phyloP scores from a whole-genome alignment of 1,284 basidiomycete species.

The Schizophyllum commune region DNA sequence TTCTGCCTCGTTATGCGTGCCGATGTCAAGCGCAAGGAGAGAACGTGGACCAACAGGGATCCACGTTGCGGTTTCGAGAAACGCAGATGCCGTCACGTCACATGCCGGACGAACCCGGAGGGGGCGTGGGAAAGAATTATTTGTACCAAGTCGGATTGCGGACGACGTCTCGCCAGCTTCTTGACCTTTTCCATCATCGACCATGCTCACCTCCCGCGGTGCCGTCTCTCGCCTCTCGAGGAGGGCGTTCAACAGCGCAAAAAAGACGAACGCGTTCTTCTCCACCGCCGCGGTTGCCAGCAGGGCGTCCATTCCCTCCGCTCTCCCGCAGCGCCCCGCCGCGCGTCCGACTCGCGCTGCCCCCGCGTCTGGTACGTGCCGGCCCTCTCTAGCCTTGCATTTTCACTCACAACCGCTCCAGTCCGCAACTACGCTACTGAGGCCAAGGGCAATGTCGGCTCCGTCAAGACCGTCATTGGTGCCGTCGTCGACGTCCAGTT shows the following conservation, averaged over 20 bases:
- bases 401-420: constrained; percentile 23
- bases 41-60: background rate
- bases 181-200: constrained; percentile 20
- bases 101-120: background rate
- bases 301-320: constrained; percentile 34
- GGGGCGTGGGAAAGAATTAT: background rate
- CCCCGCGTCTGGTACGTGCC: constrained; percentile 28
- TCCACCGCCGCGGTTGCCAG: constrained; percentile 55
- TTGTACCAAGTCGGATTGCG: background rate
- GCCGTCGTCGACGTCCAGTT: constrained; percentile 99
- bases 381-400: constrained; percentile 12
- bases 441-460: constrained; percentile 61
- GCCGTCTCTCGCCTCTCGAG: constrained; percentile 72
- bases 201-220: constrained; percentile 78
- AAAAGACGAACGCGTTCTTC: constrained; percentile 70
- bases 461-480: constrained; percentile 94
- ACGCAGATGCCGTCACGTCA: background rate
- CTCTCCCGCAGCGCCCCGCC: constrained; percentile 29
- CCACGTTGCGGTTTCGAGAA: background rate
- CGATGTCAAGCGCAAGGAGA: background rate
- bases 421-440: constrained; percentile 90
- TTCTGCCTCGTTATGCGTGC: too few species aligned
- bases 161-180: constrained; percentile 2
- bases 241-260: constrained; percentile 68
- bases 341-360: constrained; percentile 39